Evolutionary conservation across 1,284 basidiomycete species (phyloP).

Genomic region (Trichosporon coremiiforme): DNA sequence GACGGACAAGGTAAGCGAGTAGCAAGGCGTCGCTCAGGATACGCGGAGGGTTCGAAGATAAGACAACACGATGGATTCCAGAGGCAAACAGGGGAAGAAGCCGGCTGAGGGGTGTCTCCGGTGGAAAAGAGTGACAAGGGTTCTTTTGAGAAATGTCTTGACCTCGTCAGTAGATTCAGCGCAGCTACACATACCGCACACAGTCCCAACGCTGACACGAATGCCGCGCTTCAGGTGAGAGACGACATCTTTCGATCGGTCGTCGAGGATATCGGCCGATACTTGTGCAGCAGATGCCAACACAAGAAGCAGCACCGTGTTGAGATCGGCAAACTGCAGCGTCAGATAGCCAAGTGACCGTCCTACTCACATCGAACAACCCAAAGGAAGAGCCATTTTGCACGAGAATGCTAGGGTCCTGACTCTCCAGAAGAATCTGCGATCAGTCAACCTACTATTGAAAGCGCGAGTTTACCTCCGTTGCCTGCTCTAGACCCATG

Average conservation of each 20-base stretch:
- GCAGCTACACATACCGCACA: conserved; percentile 37
- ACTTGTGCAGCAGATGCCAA: conserved; percentile 35
- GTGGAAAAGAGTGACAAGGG: conserved; percentile 37
- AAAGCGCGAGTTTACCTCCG: conserved; percentile 33
- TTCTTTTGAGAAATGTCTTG: conserved; percentile 49
- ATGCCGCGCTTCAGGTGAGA: conserved; percentile 30
- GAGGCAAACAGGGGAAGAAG: conserved; percentile 44
- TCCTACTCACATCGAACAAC: conserved; percentile 45
- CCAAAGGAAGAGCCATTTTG: conserved; percentile 32
- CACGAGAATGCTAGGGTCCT: conserved; percentile 35
- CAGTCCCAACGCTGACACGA: conserved; percentile 35
- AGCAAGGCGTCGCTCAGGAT: conserved; percentile 39
- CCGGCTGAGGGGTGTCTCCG: conserved; percentile 34
- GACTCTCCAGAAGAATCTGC: conserved; percentile 37
- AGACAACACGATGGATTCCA: conserved; percentile 44
- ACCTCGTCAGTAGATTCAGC: not conserved
- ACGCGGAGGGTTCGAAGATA: conserved; percentile 28
- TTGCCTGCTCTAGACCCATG: conserved; percentile 44
- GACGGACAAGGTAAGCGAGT: conserved; percentile 38
- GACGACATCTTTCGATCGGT: conserved; percentile 33
- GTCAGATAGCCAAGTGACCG: not conserved
- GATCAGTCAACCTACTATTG: not conserved
- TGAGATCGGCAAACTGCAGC: conserved; percentile 46
- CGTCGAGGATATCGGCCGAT: conserved; percentile 26
- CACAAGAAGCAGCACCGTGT: conserved; percentile 46